Evolutionary conservation across 306 rosid genomes (phyloP).

Genomic region (Vigna mungo): DNA sequence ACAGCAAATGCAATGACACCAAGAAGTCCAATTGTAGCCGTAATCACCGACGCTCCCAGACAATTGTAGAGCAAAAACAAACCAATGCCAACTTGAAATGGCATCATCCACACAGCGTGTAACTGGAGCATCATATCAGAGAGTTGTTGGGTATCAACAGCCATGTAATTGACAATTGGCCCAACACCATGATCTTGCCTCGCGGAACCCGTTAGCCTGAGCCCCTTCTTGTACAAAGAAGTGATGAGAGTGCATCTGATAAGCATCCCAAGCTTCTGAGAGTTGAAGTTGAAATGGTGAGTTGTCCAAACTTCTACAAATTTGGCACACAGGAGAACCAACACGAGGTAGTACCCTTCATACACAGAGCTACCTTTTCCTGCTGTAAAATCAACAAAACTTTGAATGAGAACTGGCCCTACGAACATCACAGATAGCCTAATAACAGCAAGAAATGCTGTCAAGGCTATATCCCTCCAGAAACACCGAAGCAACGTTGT

Average conservation of each 20-base stretch:
- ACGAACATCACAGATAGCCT: slow-evolving; percentile 76
- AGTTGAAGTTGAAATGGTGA: slow-evolving; percentile 91
- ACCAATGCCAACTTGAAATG: slow-evolving; percentile 74
- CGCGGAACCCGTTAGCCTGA: slow-evolving; percentile 78
- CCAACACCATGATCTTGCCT: slow-evolving; percentile 93
- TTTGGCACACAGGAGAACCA: slow-evolving; percentile 70
- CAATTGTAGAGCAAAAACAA: slow-evolving; percentile 66
- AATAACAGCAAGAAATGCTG: slow-evolving; percentile 75
- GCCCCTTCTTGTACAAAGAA: slow-evolving; percentile 84
- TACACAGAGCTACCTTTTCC: slow-evolving; percentile 75
- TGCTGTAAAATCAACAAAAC: slow-evolving; percentile 79
- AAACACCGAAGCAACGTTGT: slow-evolving; percentile 81
- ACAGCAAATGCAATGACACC: slow-evolving; percentile 57
- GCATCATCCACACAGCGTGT: slow-evolving; percentile 91
- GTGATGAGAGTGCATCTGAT: slow-evolving; percentile 82
- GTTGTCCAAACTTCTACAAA: slow-evolving; percentile 74
- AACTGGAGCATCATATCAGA: slow-evolving; percentile 94
- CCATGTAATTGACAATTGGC: slow-evolving; percentile 95
- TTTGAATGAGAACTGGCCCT: slow-evolving; percentile 80
- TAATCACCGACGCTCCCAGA: slow-evolving; percentile 64
- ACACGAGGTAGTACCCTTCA: slow-evolving; percentile 87
- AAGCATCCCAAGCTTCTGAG: slow-evolving; percentile 94
- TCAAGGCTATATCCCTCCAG: slow-evolving; percentile 74
- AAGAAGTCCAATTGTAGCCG: slow-evolving; percentile 62
- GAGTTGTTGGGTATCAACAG: slow-evolving; percentile 88